These are phyloP conservation scores for Apiospora sp. DNA, from an alignment of 2,329 filamentous ascomycete species.

Conservation along the genomic window DNA sequence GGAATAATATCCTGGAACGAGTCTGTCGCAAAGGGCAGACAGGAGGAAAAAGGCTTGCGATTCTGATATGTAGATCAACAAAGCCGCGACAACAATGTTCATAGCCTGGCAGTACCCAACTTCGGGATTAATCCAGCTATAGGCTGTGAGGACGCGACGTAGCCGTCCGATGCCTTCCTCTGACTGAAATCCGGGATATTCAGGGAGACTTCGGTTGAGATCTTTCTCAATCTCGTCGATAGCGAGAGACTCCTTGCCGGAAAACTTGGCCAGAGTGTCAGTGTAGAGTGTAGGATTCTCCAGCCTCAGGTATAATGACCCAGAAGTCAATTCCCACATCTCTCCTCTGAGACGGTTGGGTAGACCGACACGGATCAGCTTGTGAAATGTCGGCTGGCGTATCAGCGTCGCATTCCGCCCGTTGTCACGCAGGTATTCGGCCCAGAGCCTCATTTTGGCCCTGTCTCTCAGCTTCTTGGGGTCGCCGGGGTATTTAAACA, in stretches of 20 bases:
- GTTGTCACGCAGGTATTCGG: conserved; percentile 94
- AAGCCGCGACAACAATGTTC: conserved; percentile 98
- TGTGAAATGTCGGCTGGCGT: conserved; percentile 96
- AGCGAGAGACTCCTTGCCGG: conserved; percentile 87
- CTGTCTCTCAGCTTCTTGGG: conserved; percentile 91
- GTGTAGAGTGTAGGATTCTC: conserved; percentile 84
- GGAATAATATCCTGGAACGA: conserved; percentile 96
- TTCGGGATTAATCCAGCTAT: conserved; percentile 95
- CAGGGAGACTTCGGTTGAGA: conserved; percentile 91
- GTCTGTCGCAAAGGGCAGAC: conserved; percentile 87
- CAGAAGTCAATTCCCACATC: conserved; percentile 94
- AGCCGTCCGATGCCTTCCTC: conserved; percentile 92
- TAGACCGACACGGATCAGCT: conserved; percentile 92
- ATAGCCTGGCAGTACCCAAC: conserved; percentile 99
- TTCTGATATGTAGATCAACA: conserved; percentile 98
- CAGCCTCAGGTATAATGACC: conserved; percentile 86
- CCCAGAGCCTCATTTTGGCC: conserved; percentile 98
- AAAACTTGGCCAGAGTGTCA: conserved; percentile 84
- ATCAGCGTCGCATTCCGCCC: conserved; percentile 91
- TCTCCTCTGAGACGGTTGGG: conserved; percentile 93
- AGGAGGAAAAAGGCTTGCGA: conserved; percentile 94
- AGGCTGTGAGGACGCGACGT: conserved; percentile 90
- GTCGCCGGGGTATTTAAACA: conserved; percentile 95
- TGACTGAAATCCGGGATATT: conserved; percentile 97
- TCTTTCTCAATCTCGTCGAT: conserved; percentile 99